phyloP scores from a whole-genome alignment of 345 rosid species.

The Psidium friedrichsthalianum region DNA sequence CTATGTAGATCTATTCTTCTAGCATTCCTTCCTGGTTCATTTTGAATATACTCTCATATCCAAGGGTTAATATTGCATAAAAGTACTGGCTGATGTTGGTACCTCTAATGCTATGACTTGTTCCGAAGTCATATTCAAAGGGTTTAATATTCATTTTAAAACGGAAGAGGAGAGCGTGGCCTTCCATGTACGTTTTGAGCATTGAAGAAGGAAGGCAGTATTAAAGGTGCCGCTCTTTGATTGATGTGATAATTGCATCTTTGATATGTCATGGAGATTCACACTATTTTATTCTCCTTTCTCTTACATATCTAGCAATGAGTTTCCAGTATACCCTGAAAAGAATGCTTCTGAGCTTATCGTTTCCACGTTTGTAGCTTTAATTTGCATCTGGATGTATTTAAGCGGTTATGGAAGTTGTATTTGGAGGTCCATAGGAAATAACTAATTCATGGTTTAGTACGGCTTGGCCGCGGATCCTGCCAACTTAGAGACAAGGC shows the following conservation, averaged over 20 bases:
- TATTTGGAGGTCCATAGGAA: neutral
- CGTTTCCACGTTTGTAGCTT: neutral
- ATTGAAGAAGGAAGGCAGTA: conserved; percentile 53
- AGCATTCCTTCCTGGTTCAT: neutral
- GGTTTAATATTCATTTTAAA: conserved; percentile 50
- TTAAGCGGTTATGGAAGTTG: neutral
- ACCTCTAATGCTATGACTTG: conserved; percentile 11
- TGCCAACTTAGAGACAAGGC: neutral
- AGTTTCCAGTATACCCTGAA: neutral
- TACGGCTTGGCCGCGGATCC: neutral
- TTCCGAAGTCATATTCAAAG: conserved; percentile 62
- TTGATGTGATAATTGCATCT: neutral
- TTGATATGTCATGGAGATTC: neutral
- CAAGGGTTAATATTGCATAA: neutral
- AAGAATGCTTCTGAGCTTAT: neutral
- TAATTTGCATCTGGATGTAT: neutral
- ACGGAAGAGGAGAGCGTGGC: conserved; percentile 66
- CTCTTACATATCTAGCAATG: neutral
- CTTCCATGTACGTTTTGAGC: conserved; percentile 75
- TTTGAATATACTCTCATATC: neutral
- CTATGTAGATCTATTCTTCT: neutral
- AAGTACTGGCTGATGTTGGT: conserved; percentile 6
- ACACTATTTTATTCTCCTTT: neutral
- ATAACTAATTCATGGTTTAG: neutral
- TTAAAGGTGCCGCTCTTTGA: conserved; percentile 36